These are phyloP conservation scores for Trematosphaeria pertusa DNA, from an alignment of 2,329 filamentous ascomycete genomes.

Conservation along the genomic window DNA sequence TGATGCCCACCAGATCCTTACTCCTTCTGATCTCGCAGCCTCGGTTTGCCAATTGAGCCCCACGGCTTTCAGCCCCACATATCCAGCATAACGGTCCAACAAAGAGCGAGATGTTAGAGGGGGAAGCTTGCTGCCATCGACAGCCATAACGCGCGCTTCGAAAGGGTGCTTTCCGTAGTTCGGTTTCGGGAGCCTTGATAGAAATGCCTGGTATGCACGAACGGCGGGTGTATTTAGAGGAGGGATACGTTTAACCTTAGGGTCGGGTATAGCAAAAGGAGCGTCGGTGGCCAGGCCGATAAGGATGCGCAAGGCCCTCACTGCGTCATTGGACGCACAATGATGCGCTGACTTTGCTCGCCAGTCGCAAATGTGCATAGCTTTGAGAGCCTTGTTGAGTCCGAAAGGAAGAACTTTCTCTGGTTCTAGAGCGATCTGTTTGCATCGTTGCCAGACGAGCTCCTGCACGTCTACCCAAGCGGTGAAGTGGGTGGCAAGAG, in stretches of 20 bases:
- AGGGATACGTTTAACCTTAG: not conserved
- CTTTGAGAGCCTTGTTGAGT: not conserved
- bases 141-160: not conserved
- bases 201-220: not conserved
- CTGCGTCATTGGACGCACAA: constrained; percentile 1
- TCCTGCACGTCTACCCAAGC: constrained; percentile 3
- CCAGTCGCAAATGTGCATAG: not conserved
- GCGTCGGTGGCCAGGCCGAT: not conserved
- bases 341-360: not conserved
- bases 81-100: not conserved
- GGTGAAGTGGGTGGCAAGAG: not conserved
- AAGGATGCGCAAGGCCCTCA: constrained; percentile 3
- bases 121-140: not conserved
- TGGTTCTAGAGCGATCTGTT: no score
- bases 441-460: not conserved
- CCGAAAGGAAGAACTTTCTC: no score
- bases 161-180: not conserved
- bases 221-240: no score
- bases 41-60: constrained; percentile 3
- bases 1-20: constrained; percentile 4
- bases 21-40: not conserved
- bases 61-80: constrained; percentile 1
- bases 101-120: not conserved
- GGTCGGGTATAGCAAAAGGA: constrained; percentile 1
- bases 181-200: not conserved